These are phyloP conservation scores for Hypholoma fasciculare DNA, from an alignment of 768 basidiomycete species.

Conservation along the genomic window DNA sequence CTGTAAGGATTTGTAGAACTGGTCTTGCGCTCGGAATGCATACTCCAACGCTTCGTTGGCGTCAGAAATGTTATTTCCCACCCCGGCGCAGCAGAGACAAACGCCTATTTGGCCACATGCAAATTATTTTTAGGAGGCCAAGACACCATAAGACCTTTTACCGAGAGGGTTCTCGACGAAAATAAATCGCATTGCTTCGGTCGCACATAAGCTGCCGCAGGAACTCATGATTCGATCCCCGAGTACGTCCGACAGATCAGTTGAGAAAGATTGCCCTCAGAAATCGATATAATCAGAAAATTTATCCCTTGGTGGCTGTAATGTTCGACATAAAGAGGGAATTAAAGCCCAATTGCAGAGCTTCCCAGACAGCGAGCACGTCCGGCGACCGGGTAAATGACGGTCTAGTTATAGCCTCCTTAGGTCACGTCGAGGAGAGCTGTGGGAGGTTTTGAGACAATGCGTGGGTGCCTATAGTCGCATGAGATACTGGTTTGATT, in stretches of 20 bases:
- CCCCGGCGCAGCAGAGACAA: slow-evolving; percentile 1
- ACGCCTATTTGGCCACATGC: slow-evolving; percentile 2
- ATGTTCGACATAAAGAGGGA: neutral
- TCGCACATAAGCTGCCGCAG: neutral
- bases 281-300: neutral
- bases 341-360: neutral
- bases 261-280: too few species aligned
- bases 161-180: neutral
- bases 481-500: neutral
- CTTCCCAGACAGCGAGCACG: neutral
- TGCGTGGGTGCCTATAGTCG: neutral
- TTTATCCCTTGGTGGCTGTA: slow-evolving; percentile 4
- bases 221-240: neutral
- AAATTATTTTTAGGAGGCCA: neutral
- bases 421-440: neutral
- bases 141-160: neutral
- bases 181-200: neutral
- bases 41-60: too few species aligned
- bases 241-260: neutral
- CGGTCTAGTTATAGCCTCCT: neutral
- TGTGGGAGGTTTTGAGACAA: neutral
- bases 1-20: too few species aligned
- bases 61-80: neutral
- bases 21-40: too few species aligned
- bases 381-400: slow-evolving; percentile 15